Base-by-base conservation (phyloP, 768 basidiomycete genomes). In the Pholiota conissans region DNA sequence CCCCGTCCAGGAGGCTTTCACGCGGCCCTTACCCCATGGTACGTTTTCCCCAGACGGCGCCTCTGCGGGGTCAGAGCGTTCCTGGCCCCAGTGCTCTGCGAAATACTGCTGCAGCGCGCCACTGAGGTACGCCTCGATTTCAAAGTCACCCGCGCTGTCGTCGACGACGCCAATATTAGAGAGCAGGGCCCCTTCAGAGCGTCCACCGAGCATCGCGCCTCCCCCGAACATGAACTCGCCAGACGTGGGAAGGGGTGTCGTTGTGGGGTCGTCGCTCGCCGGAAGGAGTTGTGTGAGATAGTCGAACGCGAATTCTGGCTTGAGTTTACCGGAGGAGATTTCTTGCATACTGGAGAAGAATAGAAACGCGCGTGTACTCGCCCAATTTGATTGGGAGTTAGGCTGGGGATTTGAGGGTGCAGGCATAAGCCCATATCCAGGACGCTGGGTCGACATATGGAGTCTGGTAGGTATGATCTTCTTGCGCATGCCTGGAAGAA, bases 141-240 rank as follows among this genome's bases (percentile, higher is more conserved):
- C 52, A 13, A 53, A 52, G 55, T 76, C 68, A 50, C 68, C 71
- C 8, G 35, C 52, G 22, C 68, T 60, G 56, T 81, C 80, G 50
- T 80, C 74, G 1, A 70, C 63, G 37, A 72, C 69, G 26, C 76
- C 80, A 11, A 77, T 30, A 28, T 74, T 74, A 8, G 69, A 67
- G n/a, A 76, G 59, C 20, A 71, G 53, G 16, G 66, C 50, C 7
- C 29, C 55, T 27, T 61, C 64, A 16, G 66, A 62, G 14, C 64
- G 58, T 56, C 71, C 70, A 40, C 75, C 72, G 51, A 79, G 72
- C 8, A 60, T 59, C 1, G 61, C 57, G 6, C 82, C 87, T 5
- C 85, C 87, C n/a, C 89, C 88, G 55, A 87, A 81, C 81, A 89
- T 86, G 53, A 91, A 74, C 58, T 84, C 84, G 1, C 74, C 78